Evolutionary conservation across 73 alveolate species (phyloP).

Genomic region (Urostyla sp.): DNA sequence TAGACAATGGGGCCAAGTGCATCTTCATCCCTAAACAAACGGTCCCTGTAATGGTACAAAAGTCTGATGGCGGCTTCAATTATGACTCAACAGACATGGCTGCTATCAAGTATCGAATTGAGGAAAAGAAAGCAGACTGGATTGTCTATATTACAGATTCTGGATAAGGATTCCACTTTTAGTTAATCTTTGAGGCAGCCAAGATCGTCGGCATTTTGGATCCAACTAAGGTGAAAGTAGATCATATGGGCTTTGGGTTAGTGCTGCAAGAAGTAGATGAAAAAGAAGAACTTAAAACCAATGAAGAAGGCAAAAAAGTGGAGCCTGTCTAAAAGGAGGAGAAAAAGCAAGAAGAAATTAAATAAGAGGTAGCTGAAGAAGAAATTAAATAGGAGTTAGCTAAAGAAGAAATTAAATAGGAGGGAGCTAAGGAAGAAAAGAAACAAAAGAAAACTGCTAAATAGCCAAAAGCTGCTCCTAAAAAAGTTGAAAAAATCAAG

Average conservation of each 20-base stretch:
- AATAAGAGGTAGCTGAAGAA: slow-evolving; percentile 88
- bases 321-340: slow-evolving; percentile 93
- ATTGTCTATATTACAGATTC: slow-evolving; percentile 95
- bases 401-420: slow-evolving; percentile 87
- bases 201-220: slow-evolving; percentile 91
- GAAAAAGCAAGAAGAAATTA: slow-evolving; percentile 87
- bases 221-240: slow-evolving; percentile 83
- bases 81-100: slow-evolving; percentile 99
- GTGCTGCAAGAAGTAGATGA: slow-evolving; percentile 72
- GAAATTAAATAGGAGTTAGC: not conserved
- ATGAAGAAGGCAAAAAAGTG: slow-evolving; percentile 86
- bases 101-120: slow-evolving; percentile 90
- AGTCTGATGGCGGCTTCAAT: slow-evolving; percentile 99
- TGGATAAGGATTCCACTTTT: slow-evolving; percentile 98
- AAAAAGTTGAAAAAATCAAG: slow-evolving; percentile 87
- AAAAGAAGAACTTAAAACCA: slow-evolving; percentile 48
- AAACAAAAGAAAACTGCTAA: slow-evolving; percentile 89
- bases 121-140: slow-evolving; percentile 85
- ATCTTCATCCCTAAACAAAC: slow-evolving; percentile 80
- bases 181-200: slow-evolving; percentile 96
- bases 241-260: slow-evolving; percentile 99
- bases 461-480: no score
- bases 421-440: slow-evolving; percentile 94
- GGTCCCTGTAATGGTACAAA: slow-evolving; percentile 93
- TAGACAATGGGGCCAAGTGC: slow-evolving; percentile 93